Percentiles rank a stretch among this genome's conserved stretches.
phyloP scores from a whole-genome alignment of 306 rosid genomes.

The Lathyrus oleraceus region DNA sequence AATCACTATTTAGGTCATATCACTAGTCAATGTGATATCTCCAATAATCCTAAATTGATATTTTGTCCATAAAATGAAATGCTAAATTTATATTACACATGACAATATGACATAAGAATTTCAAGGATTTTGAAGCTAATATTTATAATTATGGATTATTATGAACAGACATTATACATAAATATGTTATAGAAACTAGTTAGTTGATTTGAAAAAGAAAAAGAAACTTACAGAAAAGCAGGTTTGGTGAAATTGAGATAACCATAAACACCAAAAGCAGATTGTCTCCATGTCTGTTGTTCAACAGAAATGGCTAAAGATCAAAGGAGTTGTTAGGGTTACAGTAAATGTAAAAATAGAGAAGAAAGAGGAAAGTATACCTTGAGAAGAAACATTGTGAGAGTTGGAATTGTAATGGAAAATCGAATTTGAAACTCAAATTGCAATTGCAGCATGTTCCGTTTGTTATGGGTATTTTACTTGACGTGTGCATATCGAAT shows the following conservation, averaged over 20 bases:
- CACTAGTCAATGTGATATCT: not conserved
- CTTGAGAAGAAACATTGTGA: slow-evolving; percentile 76
- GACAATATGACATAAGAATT: not conserved
- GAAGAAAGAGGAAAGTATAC: slow-evolving; percentile 19
- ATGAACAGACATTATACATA: not conserved
- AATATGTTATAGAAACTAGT: not conserved
- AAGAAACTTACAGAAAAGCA: slow-evolving; percentile 62
- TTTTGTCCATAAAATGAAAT: not conserved
- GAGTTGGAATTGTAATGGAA: slow-evolving; percentile 31
- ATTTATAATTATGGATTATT: not conserved
- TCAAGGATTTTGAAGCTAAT: not conserved
- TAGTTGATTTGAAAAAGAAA: not conserved
- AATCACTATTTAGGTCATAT: not conserved
- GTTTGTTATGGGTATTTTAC: not conserved
- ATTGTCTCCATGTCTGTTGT: slow-evolving; percentile 74
- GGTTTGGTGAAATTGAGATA: slow-evolving; percentile 88
- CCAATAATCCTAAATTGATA: not conserved
- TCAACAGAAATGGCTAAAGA: not conserved
- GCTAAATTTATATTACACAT: not conserved
- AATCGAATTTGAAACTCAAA: slow-evolving; percentile 36
- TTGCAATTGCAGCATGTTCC: slow-evolving; percentile 13
- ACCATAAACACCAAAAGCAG: slow-evolving; percentile 76
- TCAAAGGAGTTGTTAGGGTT: not conserved
- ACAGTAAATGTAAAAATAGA: not conserved
- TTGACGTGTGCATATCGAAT: not conserved